These are phyloP conservation scores for Aeschynomene evenia DNA, from an alignment of 306 rosid species.

Conservation along the genomic window DNA sequence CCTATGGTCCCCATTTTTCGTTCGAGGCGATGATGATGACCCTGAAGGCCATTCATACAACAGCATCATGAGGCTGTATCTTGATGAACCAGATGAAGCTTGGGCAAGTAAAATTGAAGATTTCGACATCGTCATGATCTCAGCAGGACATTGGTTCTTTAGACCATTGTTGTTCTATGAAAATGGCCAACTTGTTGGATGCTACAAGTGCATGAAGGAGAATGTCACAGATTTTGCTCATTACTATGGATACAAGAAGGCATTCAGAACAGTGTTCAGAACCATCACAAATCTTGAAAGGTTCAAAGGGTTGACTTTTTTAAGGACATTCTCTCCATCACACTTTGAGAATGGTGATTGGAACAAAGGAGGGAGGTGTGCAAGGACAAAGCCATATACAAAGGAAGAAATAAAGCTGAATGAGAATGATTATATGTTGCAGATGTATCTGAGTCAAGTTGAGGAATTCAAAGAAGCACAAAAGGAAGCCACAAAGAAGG, in stretches of 20 bases:
- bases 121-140: constrained; percentile 73
- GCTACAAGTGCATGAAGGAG: constrained; percentile 49
- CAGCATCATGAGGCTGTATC: constrained; percentile 58
- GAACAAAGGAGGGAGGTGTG: constrained; percentile 85
- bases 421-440: constrained; percentile 34
- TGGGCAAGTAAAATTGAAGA: constrained; percentile 54
- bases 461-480: constrained; percentile 60
- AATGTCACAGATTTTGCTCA: constrained; percentile 42
- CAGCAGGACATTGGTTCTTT: constrained; percentile 95
- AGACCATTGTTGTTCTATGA: constrained; percentile 56
- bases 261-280: constrained; percentile 61
- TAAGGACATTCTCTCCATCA: constrained; percentile 85
- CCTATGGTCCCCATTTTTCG: constrained; percentile 82
- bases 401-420: constrained; percentile 46
- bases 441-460: constrained; percentile 50
- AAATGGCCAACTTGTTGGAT: constrained; percentile 54
- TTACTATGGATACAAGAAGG: constrained; percentile 58
- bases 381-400: constrained; percentile 58
- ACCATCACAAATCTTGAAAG: constrained; percentile 39
- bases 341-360: constrained; percentile 90
- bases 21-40: constrained; percentile 50
- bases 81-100: constrained; percentile 62
- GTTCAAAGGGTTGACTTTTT: constrained; percentile 65
- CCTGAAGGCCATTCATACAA: constrained; percentile 38
- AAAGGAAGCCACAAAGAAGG: constrained; percentile 42